Base-by-base conservation (phyloP, 2,329 filamentous ascomycete species). In the Ramularia endophylla region DNA sequence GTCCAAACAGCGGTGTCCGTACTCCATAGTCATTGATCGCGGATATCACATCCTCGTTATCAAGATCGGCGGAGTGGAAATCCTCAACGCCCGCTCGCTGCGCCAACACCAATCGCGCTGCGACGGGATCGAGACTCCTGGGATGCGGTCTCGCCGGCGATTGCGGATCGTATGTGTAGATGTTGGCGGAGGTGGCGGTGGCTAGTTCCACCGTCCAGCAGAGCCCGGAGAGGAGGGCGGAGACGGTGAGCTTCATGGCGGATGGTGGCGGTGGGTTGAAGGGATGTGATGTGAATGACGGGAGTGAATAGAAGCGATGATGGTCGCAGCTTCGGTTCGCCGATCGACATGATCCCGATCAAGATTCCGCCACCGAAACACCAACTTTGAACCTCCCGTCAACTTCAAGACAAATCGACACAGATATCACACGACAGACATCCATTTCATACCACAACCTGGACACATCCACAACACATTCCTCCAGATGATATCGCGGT, bases 91-190 rank as follows among this genome's bases (percentile, higher is more conserved):
- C 71, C 18, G 73, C 64, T 52, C 71, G 61, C 56, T 73, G 68
- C 36, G 72, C 72, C 44, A 75, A 54, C 36, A 75, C 65, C 43
- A 75, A 57, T 55, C 72, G 64, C 50, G 72, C 70, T 28, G 67
- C 66, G 40, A 67, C 62, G 12, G 70, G 65, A 4, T 55, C 57
- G 45, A 66, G 57, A 36, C 38, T 63, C 53, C 52, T 57, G 51
- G 35, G 60, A 52, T 60, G 22, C 61, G 59, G 29, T 43, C 25
- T 37, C 39, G 43, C 34, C 43, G 45, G 40, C 36, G 46, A 34
- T 43, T 55, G 54, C 41, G 59, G 51, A 33, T 66, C 60, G 57
- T 59, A 58, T 28, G 63, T 53, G 57, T 61, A 65, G 36, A 69
- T 61, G 32, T 59, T 55, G 40, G 57, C 67, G 25, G 55, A 49